Conservation (phyloP, 352 stramenopile species). For the Globisporangium irregulare region DNA sequence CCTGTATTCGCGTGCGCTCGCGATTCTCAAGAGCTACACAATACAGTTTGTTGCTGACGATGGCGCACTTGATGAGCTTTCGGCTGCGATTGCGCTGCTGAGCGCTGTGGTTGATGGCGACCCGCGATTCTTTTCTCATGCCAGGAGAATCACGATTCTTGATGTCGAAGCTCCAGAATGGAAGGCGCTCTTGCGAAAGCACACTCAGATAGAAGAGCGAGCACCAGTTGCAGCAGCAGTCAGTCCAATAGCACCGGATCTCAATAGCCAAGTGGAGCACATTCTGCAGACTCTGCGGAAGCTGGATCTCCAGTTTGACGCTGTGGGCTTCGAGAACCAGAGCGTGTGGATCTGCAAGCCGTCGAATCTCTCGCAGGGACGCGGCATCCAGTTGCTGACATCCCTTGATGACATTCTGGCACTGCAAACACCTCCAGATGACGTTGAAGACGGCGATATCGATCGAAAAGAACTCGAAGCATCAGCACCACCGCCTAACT, state of each 20-base stretch:
- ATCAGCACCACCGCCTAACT: neutral
- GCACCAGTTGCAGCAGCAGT: neutral
- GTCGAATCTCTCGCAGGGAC: slow-evolving; percentile 68
- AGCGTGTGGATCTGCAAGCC: slow-evolving; percentile 84
- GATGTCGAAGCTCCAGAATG: slow-evolving; percentile 6
- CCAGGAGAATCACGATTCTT: neutral
- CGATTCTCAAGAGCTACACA: slow-evolving; percentile 31
- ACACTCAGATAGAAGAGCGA: neutral
- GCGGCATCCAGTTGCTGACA: slow-evolving; percentile 56
- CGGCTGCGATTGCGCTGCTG: slow-evolving; percentile 10
- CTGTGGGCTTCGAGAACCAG: slow-evolving; percentile 19
- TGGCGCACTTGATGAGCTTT: neutral
- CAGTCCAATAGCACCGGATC: neutral
- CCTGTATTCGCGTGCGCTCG: slow-evolving; percentile 45
- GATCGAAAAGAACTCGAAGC: neutral
- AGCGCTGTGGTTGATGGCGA: neutral
- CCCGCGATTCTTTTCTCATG: slow-evolving; percentile 12
- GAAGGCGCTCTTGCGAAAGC: neutral
- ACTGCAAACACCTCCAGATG: slow-evolving; percentile 10
- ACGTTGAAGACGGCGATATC: neutral
- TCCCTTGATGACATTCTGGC: slow-evolving; percentile 31
- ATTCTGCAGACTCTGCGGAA: slow-evolving; percentile 25
- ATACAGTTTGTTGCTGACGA: neutral
- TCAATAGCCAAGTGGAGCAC: slow-evolving; percentile 2
- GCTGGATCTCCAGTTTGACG: slow-evolving; percentile 45